phyloP scores from a whole-genome alignment of 106 monocot species.

The Hemerocallis citrina region DNA sequence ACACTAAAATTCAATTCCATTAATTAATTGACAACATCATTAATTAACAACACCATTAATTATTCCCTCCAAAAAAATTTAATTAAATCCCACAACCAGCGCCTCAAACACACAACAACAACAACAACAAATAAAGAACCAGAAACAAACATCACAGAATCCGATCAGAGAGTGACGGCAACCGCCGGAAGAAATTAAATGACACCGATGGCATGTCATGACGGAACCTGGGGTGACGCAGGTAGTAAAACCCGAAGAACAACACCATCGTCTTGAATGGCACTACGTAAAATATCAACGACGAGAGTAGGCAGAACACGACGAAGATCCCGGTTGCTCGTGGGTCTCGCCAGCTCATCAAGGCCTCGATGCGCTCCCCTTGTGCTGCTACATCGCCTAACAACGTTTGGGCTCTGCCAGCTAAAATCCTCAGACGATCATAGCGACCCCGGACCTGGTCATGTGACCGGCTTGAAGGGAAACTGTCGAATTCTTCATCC shows the following conservation, averaged over 20 bases:
- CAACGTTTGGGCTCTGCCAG: slow-evolving; percentile 61
- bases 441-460: slow-evolving; percentile 58
- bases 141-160: slow-evolving; percentile 22
- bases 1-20: too few species aligned
- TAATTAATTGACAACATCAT: too few species aligned
- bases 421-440: slow-evolving; percentile 64
- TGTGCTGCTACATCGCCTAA: slow-evolving; percentile 82
- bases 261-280: slow-evolving; percentile 51
- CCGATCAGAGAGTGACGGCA: slow-evolving; percentile 68
- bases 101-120: too few species aligned
- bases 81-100: too few species aligned
- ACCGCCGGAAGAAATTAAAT: slow-evolving; percentile 73
- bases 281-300: slow-evolving; percentile 56
- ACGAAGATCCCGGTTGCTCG: slow-evolving; percentile 70
- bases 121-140: neutral
- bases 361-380: slow-evolving; percentile 72
- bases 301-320: slow-evolving; percentile 35
- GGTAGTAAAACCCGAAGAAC: slow-evolving; percentile 44
- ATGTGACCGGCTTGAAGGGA: slow-evolving; percentile 30
- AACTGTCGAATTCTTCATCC: slow-evolving; percentile 79
- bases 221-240: slow-evolving; percentile 82
- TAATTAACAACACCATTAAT: too few species aligned
- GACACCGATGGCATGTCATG: slow-evolving; percentile 65
- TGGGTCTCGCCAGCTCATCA: slow-evolving; percentile 77
- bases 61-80: too few species aligned